Conservation (phyloP, 2,329 filamentous ascomycete species). For the Penicillium concentricum region DNA sequence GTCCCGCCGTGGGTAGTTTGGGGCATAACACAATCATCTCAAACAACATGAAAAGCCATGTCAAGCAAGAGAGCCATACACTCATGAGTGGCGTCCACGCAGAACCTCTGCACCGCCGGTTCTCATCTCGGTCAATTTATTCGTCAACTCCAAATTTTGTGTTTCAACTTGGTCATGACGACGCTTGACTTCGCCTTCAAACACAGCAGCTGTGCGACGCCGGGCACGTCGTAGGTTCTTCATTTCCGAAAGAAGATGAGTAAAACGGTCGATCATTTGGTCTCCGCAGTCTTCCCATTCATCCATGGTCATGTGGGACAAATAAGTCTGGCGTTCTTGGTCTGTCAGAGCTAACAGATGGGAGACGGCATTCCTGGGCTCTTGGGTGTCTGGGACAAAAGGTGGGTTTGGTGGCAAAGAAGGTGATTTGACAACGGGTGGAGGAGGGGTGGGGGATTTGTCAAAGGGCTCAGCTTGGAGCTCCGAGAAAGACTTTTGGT, state of each 20-base stretch:
- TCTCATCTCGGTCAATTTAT: constrained; percentile 55
- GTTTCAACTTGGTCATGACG: constrained; percentile 53
- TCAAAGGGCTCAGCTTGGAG: constrained; percentile 54
- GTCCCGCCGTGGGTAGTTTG: not conserved
- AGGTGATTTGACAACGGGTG: constrained; percentile 24
- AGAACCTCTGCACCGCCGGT: constrained; percentile 55
- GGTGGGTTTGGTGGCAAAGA: constrained; percentile 20
- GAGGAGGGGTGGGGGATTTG: constrained; percentile 34
- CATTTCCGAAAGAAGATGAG: constrained; percentile 50
- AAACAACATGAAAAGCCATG: not conserved
- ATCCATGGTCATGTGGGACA: constrained; percentile 51
- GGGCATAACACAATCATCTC: not conserved
- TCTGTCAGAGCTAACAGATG: constrained; percentile 38
- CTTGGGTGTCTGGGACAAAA: constrained; percentile 13
- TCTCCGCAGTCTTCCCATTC: constrained; percentile 64
- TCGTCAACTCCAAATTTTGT: constrained; percentile 50
- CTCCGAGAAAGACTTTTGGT: constrained; percentile 48
- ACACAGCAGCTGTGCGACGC: constrained; percentile 52
- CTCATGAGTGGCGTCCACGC: constrained; percentile 37
- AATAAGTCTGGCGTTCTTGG: constrained; percentile 49
- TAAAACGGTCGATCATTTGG: constrained; percentile 58
- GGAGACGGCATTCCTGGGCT: constrained; percentile 38
- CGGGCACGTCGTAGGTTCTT: constrained; percentile 55
- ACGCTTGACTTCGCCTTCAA: constrained; percentile 56
- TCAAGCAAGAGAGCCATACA: not conserved